Percentiles rank a stretch among this genome's conserved stretches.
Conservation (phyloP, 352 stramenopile genomes). For the Sclerospora graminicola region DNA sequence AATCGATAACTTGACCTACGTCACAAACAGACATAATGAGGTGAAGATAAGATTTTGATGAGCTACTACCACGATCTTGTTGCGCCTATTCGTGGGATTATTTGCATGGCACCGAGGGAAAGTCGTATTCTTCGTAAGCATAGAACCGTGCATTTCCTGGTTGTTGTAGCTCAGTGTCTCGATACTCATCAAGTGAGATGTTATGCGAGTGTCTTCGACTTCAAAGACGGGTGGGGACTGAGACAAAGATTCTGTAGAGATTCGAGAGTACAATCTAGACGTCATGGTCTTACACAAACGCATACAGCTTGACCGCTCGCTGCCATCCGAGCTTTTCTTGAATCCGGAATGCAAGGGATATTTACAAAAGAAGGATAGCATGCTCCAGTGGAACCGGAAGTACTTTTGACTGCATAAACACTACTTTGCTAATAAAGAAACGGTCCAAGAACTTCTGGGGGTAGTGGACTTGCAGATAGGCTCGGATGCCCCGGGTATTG, state of each 20-base stretch:
- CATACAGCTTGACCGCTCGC: too few species aligned
- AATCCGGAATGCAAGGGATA: too few species aligned
- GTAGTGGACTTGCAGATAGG: too few species aligned
- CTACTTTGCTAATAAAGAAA: constrained; percentile 79
- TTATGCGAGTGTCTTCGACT: constrained; percentile 85
- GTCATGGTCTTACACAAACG: too few species aligned
- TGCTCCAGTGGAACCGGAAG: too few species aligned
- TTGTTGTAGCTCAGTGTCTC: constrained; percentile 40
- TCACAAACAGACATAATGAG: constrained; percentile 76
- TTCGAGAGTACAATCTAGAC: too few species aligned
- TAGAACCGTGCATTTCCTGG: constrained; percentile 57
- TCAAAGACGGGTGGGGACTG: constrained; percentile 39
- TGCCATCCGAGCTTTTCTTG: too few species aligned
- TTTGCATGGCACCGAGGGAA: constrained; percentile 53
- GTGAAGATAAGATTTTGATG: constrained; percentile 40
- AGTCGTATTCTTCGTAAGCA: constrained; percentile 32
- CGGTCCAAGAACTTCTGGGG: constrained; percentile 77
- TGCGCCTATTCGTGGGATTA: constrained; percentile 84
- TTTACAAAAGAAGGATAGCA: too few species aligned
- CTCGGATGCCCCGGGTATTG: constrained; percentile 57
- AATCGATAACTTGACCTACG: constrained; percentile 88
- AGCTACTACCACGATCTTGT: constrained; percentile 55
- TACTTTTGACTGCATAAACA: constrained; percentile 71
- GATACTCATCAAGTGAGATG: constrained; percentile 74
- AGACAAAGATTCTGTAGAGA: constrained; percentile 73